Base-by-base conservation (phyloP, 768 basidiomycete species). In the Auricularia sp. region DNA sequence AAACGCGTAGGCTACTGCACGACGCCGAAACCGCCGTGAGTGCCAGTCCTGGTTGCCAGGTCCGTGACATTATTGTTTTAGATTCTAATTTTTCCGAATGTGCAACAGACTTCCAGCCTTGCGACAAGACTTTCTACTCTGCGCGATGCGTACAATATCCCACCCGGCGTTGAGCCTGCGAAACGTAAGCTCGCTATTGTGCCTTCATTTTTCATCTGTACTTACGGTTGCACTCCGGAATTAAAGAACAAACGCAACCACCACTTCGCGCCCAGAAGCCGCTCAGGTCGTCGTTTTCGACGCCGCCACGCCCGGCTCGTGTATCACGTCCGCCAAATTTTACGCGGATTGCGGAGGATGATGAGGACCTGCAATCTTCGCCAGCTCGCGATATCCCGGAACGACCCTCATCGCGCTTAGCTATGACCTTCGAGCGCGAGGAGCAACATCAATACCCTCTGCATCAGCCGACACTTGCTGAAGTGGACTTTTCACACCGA, bases 11-110 rank as follows among this genome's bases (percentile, higher is more conserved):
- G 72, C 74, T 93, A 67, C 78, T 92, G 70, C 78, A 81, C 11
- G 89, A 92, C 70, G 82, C 89, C 47, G 91, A 92, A 73, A 77
- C 81, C 66, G 89, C 88, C 68, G 90, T 92, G 76, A 71, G 80
- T 42, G 39, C 39, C 39, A 14, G 29, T 29, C 29, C 29, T 29
- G 29, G 29, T 29, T 29, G 13, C 39, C 39, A 42, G 39, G 39
- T 42, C 39, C 39, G 39, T 14, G 39, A 7, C 8, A 42, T 14
- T 14, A 42, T 7, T 42, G 8, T 14, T 42, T 42, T 42, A 42
- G 8, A 42, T 18, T 6, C 47, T 51, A 6, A 13, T 51, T 21
- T 51, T 6, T 18, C 47, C 44, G 11, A 10, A 45, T 18, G 18
- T 10, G 44, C 44, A 45, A 45, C 47, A 16, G 47, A 21, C 6